Evolutionary conservation across 2,329 filamentous ascomycete genomes (phyloP), one percentile per base, ranked within the genome.

Genomic region (Fusarium musae): DNA sequence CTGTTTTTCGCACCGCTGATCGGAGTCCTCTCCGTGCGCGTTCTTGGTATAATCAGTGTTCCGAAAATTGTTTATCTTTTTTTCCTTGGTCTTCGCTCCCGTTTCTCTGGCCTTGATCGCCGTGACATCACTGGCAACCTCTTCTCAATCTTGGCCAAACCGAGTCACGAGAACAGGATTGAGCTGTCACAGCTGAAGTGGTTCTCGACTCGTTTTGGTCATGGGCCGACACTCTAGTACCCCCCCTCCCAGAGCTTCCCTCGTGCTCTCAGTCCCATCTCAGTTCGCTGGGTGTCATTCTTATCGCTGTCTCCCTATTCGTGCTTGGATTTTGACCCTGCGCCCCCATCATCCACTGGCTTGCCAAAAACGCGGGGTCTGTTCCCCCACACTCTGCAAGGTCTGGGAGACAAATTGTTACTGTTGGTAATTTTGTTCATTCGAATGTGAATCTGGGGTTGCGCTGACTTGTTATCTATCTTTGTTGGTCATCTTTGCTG

Each of bases 91-190:
- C 13, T 12, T 12, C 32, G 12, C 32, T 59, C 32, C 59, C 21
- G 34, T 40, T 23, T 43, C 36, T 52, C 28, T 40, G 80, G 81
- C 32, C 81, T 85, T 59, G 86, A 84, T 17, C 70, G 84, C 16
- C 84, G 84, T 21, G 83, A 87, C 67, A 79, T 86, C 42, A 77
- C 85, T 19, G 32, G 34, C 34, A 50, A 43, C 34, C 30, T 66
- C 42, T 44, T 36, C 50, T 30, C 50, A 42, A 63, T 63, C 66
- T 53, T 58, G 43, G 26, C 66, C 67, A 54, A 46, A 36, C 43
- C 23, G 54, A 60, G 66, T 73, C 71, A 73, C 50, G 71, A 61
- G 71, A 71, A 72, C 63, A 43, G 34, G 44, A 64, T 68, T 63
- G 60, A 74, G 52, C 62, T 59, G 70, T 72, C 71, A 60, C 59